These are phyloP conservation scores for Meredithiella fracta DNA, from an alignment of 2,329 filamentous ascomycete genomes.

Conservation along the genomic window DNA sequence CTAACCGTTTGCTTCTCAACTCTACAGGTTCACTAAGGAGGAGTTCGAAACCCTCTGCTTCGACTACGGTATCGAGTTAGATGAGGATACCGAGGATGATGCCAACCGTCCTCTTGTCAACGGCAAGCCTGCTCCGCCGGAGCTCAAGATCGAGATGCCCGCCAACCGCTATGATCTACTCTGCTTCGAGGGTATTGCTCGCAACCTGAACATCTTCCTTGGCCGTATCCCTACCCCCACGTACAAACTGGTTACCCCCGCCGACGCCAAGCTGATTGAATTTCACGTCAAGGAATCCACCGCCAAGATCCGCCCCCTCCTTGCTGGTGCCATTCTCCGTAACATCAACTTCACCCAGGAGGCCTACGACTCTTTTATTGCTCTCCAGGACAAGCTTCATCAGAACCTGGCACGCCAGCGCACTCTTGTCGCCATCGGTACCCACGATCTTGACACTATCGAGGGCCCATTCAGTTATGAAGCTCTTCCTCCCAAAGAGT, in stretches of 20 bases:
- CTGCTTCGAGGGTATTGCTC: constrained; percentile 88
- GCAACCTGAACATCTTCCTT: constrained; percentile 92
- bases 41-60: constrained; percentile 97
- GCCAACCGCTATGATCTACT: constrained; percentile 92
- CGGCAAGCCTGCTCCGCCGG: constrained; percentile 69
- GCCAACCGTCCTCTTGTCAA: constrained; percentile 52
- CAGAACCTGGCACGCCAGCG: constrained; percentile 86
- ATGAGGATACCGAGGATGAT: constrained; percentile 76
- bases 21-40: constrained; percentile 62
- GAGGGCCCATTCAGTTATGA: constrained; percentile 95
- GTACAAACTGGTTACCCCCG: constrained; percentile 58
- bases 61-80: constrained; percentile 94
- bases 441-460: constrained; percentile 86
- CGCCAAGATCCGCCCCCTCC: constrained; percentile 64
- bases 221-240: constrained; percentile 60
- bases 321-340: constrained; percentile 76
- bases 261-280: constrained; percentile 56
- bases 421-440: constrained; percentile 91
- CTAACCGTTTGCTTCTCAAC: constrained; percentile 12
- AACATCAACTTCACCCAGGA: constrained; percentile 84
- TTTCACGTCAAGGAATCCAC: constrained; percentile 68
- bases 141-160: constrained; percentile 95
- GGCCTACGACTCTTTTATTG: constrained; percentile 93
- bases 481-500: constrained; percentile 76
- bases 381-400: constrained; percentile 93